A percentile compares a stretch with the other conserved stretches of the same genome.
Evolutionary conservation across 1,284 basidiomycete genomes (phyloP).

Genomic region (Leccinum idahoense): DNA sequence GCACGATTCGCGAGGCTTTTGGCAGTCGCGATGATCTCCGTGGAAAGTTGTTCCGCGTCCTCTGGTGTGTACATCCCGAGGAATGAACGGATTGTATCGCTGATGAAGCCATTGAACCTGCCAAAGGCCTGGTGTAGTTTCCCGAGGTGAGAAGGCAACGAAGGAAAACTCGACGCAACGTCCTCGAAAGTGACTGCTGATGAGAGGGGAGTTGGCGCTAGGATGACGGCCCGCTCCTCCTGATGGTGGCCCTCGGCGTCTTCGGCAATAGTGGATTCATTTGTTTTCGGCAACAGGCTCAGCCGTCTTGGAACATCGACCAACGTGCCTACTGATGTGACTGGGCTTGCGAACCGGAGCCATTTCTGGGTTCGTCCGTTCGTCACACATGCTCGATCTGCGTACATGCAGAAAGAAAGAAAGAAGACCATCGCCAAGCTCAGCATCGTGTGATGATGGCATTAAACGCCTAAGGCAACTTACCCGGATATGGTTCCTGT

Average conservation of each 20-base stretch:
- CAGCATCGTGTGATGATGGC: too few species aligned
- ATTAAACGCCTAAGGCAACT: too few species aligned
- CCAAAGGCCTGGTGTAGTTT: conserved; percentile 41
- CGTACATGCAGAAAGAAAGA: too few species aligned
- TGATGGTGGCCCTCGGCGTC: conserved; percentile 30
- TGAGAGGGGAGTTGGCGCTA: conserved; percentile 5
- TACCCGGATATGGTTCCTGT: too few species aligned
- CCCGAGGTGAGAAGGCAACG: conserved; percentile 19
- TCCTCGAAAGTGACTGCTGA: conserved; percentile 3
- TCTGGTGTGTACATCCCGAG: conserved; percentile 36
- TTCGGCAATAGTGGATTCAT: conserved; percentile 38
- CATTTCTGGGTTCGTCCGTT: too few species aligned
- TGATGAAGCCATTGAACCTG: conserved; percentile 44
- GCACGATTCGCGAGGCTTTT: conserved; percentile 57
- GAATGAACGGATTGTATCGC: conserved; percentile 37
- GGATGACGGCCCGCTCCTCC: conserved; percentile 13
- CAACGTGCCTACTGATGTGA: too few species aligned
- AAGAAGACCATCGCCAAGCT: too few species aligned
- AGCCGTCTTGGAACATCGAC: too few species aligned
- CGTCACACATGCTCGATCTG: too few species aligned
- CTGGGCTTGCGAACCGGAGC: too few species aligned
- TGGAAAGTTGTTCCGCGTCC: conserved; percentile 59
- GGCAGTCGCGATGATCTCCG: conserved; percentile 69
- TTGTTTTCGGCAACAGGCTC: conserved; percentile 1
- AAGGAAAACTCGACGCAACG: conserved; percentile 2